A percentile compares a stretch with the other conserved stretches of the same genome.
phyloP scores from a whole-genome alignment of 148 eudicot species.

The Silene latifolia region DNA sequence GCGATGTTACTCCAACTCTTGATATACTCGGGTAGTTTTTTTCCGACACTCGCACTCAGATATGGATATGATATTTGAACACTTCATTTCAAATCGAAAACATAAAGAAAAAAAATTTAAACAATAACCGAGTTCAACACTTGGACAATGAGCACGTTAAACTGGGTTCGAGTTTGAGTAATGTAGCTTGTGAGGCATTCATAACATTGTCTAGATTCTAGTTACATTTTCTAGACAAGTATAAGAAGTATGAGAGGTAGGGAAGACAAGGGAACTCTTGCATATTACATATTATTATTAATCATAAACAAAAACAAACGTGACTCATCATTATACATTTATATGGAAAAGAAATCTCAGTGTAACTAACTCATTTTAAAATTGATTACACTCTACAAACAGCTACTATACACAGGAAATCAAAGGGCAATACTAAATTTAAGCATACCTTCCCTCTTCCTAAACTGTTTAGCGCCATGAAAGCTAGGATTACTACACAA shows the following conservation, averaged over 20 bases:
- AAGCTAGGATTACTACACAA: background rate
- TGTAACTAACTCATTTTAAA: background rate
- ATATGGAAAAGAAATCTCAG: background rate
- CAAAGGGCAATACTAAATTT: background rate
- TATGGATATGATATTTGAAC: background rate
- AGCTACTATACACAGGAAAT: constrained; percentile 9
- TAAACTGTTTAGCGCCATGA: constrained; percentile 1
- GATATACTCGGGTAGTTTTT: too few species aligned
- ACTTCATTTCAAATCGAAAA: background rate
- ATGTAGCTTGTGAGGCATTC: too few species aligned
- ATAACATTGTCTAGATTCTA: too few species aligned
- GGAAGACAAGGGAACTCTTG: background rate
- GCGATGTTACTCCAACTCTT: background rate
- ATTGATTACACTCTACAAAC: constrained; percentile 2
- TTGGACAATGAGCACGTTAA: too few species aligned
- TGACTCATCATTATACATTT: background rate
- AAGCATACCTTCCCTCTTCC: constrained; percentile 13
- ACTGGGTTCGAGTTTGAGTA: too few species aligned
- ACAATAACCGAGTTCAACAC: background rate
- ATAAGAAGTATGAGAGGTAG: too few species aligned
- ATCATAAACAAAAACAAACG: background rate
- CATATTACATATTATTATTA: background rate
- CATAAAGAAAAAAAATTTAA: too few species aligned
- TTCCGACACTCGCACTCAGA: too few species aligned
- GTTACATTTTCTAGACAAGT: too few species aligned